A percentile compares a stretch with the other conserved stretches of the same genome.
phyloP scores from a whole-genome alignment of 1,284 basidiomycete species.

The Marasmius fiardii region DNA sequence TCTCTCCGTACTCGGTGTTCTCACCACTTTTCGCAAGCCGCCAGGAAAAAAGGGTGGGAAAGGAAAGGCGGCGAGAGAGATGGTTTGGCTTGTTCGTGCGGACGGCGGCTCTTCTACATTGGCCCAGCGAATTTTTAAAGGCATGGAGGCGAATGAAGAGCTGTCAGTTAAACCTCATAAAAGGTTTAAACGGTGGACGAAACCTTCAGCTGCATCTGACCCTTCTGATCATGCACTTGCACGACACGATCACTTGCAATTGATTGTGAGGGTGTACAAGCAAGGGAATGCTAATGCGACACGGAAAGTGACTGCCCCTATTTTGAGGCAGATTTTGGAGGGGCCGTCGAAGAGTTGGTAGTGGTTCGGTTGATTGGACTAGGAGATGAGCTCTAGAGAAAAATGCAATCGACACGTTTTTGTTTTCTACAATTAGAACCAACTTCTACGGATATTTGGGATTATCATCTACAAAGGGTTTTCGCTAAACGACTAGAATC shows the following conservation, averaged over 20 bases:
- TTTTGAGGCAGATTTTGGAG: slow-evolving; percentile 57
- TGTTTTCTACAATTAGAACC: no score
- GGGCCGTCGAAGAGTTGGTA: no score
- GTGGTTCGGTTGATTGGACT: no score
- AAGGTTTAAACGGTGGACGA: slow-evolving; percentile 25
- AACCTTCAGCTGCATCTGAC: neutral
- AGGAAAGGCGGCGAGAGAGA: slow-evolving; percentile 66
- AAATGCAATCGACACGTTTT: no score
- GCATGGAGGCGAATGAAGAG: slow-evolving; percentile 53
- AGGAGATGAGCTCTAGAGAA: no score
- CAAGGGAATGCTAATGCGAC: slow-evolving; percentile 76
- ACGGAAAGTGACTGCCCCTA: slow-evolving; percentile 79
- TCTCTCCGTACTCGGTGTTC: slow-evolving; percentile 69
- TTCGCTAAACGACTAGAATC: no score
- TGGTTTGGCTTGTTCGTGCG: slow-evolving; percentile 57
- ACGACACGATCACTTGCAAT: slow-evolving; percentile 25
- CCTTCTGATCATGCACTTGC: slow-evolving; percentile 19
- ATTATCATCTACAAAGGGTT: no score
- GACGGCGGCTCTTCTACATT: slow-evolving; percentile 19
- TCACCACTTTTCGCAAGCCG: slow-evolving; percentile 59
- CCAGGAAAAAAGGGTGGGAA: slow-evolving; percentile 40
- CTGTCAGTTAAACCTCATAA: slow-evolving; percentile 47
- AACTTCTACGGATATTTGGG: no score
- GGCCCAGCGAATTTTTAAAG: slow-evolving; percentile 41
- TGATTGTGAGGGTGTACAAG: slow-evolving; percentile 54